phyloP scores from a whole-genome alignment of 768 basidiomycete species.

The Agaricus blazei region DNA sequence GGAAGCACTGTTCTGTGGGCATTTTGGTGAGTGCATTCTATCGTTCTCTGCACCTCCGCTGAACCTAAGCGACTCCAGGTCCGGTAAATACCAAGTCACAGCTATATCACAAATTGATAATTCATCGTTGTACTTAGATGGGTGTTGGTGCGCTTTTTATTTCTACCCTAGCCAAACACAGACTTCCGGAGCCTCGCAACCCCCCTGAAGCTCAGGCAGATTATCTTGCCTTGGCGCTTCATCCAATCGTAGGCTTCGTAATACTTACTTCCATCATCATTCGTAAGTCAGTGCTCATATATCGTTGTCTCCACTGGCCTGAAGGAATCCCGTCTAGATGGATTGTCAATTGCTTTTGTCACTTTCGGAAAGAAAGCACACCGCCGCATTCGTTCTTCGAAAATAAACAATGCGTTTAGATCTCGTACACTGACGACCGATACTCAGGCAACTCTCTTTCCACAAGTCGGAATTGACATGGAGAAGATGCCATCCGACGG shows the following conservation, averaged over 20 bases:
- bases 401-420: too few species aligned
- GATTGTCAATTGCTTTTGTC: slow-evolving; percentile 68
- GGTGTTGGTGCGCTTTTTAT: slow-evolving; percentile 92
- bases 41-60: background rate
- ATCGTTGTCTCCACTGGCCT: background rate
- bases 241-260: slow-evolving; percentile 84
- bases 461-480: background rate
- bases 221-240: slow-evolving; percentile 62
- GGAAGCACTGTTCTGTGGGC: slow-evolving; percentile 88
- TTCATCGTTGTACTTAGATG: slow-evolving; percentile 47
- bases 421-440: too few species aligned
- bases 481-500: background rate
- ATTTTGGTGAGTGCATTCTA: slow-evolving; percentile 60
- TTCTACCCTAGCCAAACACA: slow-evolving; percentile 61
- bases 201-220: slow-evolving; percentile 71
- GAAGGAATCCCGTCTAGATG: slow-evolving; percentile 34
- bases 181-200: slow-evolving; percentile 48
- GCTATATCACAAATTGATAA: background rate
- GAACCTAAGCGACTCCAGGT: slow-evolving; percentile 26
- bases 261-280: slow-evolving; percentile 83
- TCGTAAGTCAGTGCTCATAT: slow-evolving; percentile 39
- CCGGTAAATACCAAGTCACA: slow-evolving; percentile 40
- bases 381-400: slow-evolving; percentile 31
- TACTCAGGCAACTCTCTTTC: too few species aligned
- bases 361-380: slow-evolving; percentile 41